phyloP scores from a whole-genome alignment of 306 rosid species.

The Calophaca sinica region DNA sequence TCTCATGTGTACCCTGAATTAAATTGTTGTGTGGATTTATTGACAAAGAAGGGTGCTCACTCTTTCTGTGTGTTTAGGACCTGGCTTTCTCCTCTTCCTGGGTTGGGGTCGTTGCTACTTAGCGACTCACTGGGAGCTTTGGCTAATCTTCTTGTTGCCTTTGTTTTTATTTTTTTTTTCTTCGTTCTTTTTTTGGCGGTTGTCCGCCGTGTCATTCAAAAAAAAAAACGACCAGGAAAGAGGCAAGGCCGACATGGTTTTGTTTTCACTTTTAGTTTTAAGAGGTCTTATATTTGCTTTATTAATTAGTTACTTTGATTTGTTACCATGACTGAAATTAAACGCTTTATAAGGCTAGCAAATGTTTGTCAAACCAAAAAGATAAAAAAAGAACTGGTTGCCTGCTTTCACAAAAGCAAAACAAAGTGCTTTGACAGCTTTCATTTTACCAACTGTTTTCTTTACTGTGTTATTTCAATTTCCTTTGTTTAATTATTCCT shows the following conservation, averaged over 20 bases:
- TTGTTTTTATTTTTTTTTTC: too few relatives aligned
- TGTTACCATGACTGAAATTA: constrained; percentile 16
- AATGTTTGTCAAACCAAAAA: constrained; percentile 40
- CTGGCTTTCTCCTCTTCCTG: too few relatives aligned
- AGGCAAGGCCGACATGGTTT: background rate
- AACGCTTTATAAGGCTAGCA: constrained; percentile 3
- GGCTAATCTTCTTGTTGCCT: too few relatives aligned
- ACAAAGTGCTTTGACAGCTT: constrained; percentile 46
- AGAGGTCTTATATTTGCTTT: constrained; percentile 29
- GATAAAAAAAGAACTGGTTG: constrained; percentile 35
- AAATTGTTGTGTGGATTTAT: too few relatives aligned
- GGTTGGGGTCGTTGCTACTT: too few relatives aligned
- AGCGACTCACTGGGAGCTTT: too few relatives aligned
- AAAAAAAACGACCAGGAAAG: too few relatives aligned
- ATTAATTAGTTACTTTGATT: constrained; percentile 23
- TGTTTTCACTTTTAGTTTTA: constrained; percentile 30
- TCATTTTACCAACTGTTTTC: constrained; percentile 34
- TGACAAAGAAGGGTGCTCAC: too few relatives aligned
- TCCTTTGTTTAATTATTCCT: background rate
- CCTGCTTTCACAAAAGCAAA: constrained; percentile 36
- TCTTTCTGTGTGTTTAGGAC: too few relatives aligned
- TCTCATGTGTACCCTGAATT: too few relatives aligned
- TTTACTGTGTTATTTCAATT: background rate
- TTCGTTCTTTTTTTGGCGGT: too few relatives aligned
- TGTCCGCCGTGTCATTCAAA: too few relatives aligned